Base-by-base conservation (phyloP, 1,284 basidiomycete species). In the Melampsora americana region DNA sequence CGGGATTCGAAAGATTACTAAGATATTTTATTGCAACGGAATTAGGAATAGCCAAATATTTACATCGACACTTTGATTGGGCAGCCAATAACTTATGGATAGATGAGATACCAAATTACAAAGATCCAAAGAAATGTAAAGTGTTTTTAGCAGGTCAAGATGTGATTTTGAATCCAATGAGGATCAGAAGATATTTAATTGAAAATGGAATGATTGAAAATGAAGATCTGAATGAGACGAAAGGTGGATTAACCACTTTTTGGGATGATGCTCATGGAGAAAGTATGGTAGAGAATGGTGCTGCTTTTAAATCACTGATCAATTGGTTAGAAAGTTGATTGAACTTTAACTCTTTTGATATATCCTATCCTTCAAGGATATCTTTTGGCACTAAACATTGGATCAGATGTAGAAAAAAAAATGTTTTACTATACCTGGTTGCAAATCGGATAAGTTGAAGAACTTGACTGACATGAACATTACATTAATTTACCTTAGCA, bases 81-180 rank as follows among this genome's bases (percentile, higher is more conserved):
- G 32, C 39, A 44, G 42, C 65, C 69, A 80, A 80, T 60, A 79
- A 81, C 56, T 72, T 83, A 11, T 80, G 82, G 78, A 79, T 80
- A 1, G 78, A 81, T 66, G 80, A 82, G 66, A 80, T 81, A 39
- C 79, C 78, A 0, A 50, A 71, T 14, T 64, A 80, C 42, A 30
- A 61, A 1, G 77, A 79, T 66, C 74, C 72, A 5, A 79, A 62
- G 48, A 65, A 64, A 26, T 77, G 77, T 9, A 70, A 78, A 62
- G 78, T 81, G 59, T 80, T 78, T 62, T 68, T 81, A 44, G 80
- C 81, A 23, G 79, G 79, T 46, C 50, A 81, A 20, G 81, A 81
- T 60, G 78, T 78, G 46, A 81, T 81, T 56, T 60, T 81, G 30
- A 78, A 77, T 48, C 78, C 79, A 11, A 70, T 64, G 18, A 78